Conservation (phyloP, 1,284 basidiomycete species). For the Psilocybe mexicana region DNA sequence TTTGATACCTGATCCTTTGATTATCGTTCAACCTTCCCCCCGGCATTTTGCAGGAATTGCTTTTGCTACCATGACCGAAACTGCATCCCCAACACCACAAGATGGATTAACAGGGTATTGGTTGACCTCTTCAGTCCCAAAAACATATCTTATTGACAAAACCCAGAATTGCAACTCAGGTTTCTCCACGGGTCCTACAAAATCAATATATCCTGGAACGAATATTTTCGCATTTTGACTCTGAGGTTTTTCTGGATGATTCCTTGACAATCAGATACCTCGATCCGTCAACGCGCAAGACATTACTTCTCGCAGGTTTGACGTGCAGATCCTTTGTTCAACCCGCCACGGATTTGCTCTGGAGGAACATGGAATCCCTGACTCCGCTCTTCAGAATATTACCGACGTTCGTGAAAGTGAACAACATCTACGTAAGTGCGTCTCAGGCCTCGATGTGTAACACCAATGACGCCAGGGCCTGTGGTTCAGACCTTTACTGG, state of each 20-base stretch:
- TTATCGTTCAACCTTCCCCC: too few relatives aligned
- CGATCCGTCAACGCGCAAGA: neutral
- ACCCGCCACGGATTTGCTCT: neutral
- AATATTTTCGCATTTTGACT: neutral
- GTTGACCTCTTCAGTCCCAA: too few relatives aligned
- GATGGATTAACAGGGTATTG: too few relatives aligned
- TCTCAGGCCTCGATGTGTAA: neutral
- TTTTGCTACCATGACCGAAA: too few relatives aligned
- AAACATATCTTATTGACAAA: too few relatives aligned
- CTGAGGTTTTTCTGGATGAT: neutral
- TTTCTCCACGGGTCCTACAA: neutral
- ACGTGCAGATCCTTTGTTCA: neutral
- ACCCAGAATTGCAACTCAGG: neutral
- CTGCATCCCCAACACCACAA: too few relatives aligned
- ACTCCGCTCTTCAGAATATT: neutral
- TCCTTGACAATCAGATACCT: neutral
- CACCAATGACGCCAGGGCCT: too few relatives aligned
- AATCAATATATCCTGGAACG: neutral
- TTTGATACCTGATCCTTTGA: too few relatives aligned
- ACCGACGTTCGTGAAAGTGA: neutral
- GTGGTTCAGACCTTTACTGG: neutral
- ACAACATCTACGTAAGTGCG: neutral
- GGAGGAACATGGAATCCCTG: neutral
- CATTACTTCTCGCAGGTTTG: neutral
- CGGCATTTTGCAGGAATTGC: too few relatives aligned